These are phyloP conservation scores for Fusarium coicis DNA, from an alignment of 2,329 filamentous ascomycete genomes.

Conservation along the genomic window DNA sequence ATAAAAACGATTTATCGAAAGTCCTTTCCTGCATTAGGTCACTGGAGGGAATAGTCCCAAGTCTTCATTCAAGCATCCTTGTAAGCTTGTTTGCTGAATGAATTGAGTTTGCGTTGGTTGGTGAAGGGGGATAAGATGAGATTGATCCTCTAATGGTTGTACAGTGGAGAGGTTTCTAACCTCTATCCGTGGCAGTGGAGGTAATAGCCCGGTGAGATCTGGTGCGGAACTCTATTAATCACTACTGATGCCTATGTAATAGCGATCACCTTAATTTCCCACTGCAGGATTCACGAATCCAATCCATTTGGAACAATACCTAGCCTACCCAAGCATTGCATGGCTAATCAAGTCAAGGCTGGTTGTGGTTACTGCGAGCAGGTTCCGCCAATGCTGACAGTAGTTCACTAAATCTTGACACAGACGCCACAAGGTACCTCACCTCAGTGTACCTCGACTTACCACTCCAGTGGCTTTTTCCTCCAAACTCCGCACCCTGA, in stretches of 20 bases:
- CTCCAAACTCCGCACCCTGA: background rate
- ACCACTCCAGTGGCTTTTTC: background rate
- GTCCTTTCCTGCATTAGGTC: background rate
- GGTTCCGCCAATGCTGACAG: slow-evolving; percentile 37
- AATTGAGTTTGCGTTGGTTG: slow-evolving; percentile 23
- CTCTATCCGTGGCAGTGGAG: background rate
- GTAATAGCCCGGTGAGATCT: background rate
- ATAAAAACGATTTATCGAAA: background rate
- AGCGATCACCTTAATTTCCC: slow-evolving; percentile 10
- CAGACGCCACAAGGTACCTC: slow-evolving; percentile 17
- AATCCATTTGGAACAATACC: background rate
- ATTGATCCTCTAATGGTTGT: slow-evolving; percentile 13
- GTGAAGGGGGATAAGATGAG: background rate
- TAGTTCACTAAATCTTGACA: slow-evolving; percentile 37
- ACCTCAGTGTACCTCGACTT: slow-evolving; percentile 2
- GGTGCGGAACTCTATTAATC: background rate
- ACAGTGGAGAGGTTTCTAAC: background rate
- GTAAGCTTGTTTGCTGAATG: background rate
- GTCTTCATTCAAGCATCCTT: background rate
- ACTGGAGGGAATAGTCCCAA: background rate
- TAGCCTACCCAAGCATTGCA: background rate
- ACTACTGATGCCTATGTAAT: background rate
- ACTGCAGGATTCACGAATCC: background rate
- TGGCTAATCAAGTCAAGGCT: slow-evolving; percentile 1
- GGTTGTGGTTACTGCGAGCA: background rate